phyloP scores from a whole-genome alignment of 352 stramenopile genomes.

The Phytophthora capsici region DNA sequence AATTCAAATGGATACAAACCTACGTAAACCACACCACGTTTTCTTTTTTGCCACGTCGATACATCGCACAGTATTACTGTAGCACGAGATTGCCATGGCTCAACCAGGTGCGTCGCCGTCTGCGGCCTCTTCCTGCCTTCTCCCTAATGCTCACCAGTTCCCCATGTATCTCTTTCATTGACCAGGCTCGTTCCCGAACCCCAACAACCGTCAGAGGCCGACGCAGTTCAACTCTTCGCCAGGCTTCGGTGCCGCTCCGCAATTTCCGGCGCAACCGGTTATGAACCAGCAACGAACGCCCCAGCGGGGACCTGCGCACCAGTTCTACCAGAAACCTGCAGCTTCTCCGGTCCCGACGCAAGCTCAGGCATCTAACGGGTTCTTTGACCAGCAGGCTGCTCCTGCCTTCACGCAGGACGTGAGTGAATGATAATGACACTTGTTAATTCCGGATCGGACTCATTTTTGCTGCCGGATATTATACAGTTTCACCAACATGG shows the following conservation, averaged over 20 bases:
- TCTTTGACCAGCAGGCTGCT: constrained; percentile 38
- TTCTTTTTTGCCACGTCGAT: constrained; percentile 13
- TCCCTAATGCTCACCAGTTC: neutral
- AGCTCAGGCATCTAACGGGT: constrained; percentile 27
- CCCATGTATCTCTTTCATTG: neutral
- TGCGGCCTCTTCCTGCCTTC: neutral
- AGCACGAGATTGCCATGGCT: constrained; percentile 35
- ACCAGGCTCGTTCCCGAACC: constrained; percentile 67
- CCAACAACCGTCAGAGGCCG: constrained; percentile 58
- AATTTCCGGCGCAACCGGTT: constrained; percentile 46
- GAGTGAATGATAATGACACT: constrained; percentile 7
- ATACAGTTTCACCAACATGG: constrained; percentile 45
- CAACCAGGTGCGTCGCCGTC: constrained; percentile 28
- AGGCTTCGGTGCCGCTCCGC: constrained; percentile 31
- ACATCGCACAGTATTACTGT: constrained; percentile 8
- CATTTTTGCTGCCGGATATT: neutral
- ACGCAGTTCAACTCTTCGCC: constrained; percentile 29
- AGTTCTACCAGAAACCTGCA: constrained; percentile 56
- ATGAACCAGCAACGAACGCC: constrained; percentile 44
- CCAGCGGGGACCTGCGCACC: constrained; percentile 51
- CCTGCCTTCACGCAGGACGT: constrained; percentile 48
- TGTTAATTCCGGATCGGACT: neutral
- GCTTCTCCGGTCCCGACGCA: neutral
- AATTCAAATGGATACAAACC: neutral
- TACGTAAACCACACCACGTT: constrained; percentile 17